phyloP scores from a whole-genome alignment of 495 filamentous ascomycete genomes.

The Extremus antarcticus region DNA sequence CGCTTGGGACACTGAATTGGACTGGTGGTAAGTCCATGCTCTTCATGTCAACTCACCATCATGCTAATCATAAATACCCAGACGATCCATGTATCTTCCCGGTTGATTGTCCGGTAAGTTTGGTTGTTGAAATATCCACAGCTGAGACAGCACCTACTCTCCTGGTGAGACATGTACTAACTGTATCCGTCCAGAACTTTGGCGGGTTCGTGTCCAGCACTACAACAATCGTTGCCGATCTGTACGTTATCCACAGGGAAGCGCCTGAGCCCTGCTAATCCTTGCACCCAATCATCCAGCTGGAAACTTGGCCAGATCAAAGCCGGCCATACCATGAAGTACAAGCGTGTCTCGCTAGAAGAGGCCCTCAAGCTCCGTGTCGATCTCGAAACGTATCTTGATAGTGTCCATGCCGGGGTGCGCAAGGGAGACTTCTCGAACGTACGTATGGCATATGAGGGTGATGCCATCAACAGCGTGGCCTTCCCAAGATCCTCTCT shows the following conservation, averaged over 20 bases:
- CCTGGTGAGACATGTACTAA: not conserved
- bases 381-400: constrained; percentile 32
- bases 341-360: constrained; percentile 35
- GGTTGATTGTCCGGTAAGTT: constrained; percentile 32
- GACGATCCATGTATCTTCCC: constrained; percentile 48
- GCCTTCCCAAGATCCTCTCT: no score
- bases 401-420: constrained; percentile 23
- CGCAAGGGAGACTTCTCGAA: constrained; percentile 18
- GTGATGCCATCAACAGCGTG: no score
- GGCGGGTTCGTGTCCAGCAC: constrained; percentile 47
- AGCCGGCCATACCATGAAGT: constrained; percentile 44
- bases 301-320: constrained; percentile 53
- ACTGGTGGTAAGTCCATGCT: constrained; percentile 12
- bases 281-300: no score
- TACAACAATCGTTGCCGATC: constrained; percentile 43
- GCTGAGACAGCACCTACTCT: not conserved
- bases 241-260: no score
- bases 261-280: no score
- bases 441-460: no score
- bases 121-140: no score
- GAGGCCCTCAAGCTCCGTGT: constrained; percentile 33
- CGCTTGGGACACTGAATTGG: constrained; percentile 18
- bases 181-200: constrained; percentile 36
- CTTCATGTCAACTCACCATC: not conserved
- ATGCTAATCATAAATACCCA: not conserved